Evolutionary conservation across 2,329 filamentous ascomycete genomes (phyloP).

Genomic region (Reticulascus tulasneorum): DNA sequence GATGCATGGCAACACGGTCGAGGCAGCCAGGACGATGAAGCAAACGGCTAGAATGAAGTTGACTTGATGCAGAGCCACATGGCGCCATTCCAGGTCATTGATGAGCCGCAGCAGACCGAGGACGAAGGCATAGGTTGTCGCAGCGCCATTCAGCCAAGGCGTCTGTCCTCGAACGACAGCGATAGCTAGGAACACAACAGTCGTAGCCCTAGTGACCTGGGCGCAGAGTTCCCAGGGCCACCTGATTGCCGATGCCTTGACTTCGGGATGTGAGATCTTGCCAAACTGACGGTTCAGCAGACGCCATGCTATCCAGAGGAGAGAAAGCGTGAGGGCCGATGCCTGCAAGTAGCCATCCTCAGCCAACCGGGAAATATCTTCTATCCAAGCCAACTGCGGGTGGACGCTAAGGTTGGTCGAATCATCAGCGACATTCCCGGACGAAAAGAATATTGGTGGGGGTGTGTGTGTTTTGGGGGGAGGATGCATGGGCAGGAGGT

Average conservation of each 20-base stretch:
- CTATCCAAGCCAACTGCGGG: slow-evolving; percentile 29
- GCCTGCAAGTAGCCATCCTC: slow-evolving; percentile 37
- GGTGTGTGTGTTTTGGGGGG: no score
- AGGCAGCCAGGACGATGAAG: slow-evolving; percentile 30
- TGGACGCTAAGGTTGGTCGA: no score
- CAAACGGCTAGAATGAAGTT: slow-evolving; percentile 39
- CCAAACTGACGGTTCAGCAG: slow-evolving; percentile 27
- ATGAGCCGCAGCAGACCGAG: slow-evolving; percentile 40
- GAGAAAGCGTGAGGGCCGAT: slow-evolving; percentile 30
- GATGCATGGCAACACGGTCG: slow-evolving; percentile 40
- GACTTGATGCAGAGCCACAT: slow-evolving; percentile 42
- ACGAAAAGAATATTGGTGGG: no score
- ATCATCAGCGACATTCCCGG: no score
- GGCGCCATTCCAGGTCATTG: slow-evolving; percentile 39
- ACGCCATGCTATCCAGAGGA: slow-evolving; percentile 28
- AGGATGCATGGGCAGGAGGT: no score
- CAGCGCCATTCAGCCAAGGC: slow-evolving; percentile 31
- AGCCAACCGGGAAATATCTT: slow-evolving; percentile 31
- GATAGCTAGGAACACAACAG: slow-evolving; percentile 34
- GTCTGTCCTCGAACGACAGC: slow-evolving; percentile 28
- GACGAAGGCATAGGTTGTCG: slow-evolving; percentile 36
- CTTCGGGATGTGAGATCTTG: slow-evolving; percentile 19
- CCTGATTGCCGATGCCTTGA: slow-evolving; percentile 33
- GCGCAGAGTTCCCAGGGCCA: slow-evolving; percentile 39
- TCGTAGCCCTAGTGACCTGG: slow-evolving; percentile 34